These are phyloP conservation scores for Eustoma russellianum DNA, from an alignment of 257 asterid genomes.

Conservation along the genomic window DNA sequence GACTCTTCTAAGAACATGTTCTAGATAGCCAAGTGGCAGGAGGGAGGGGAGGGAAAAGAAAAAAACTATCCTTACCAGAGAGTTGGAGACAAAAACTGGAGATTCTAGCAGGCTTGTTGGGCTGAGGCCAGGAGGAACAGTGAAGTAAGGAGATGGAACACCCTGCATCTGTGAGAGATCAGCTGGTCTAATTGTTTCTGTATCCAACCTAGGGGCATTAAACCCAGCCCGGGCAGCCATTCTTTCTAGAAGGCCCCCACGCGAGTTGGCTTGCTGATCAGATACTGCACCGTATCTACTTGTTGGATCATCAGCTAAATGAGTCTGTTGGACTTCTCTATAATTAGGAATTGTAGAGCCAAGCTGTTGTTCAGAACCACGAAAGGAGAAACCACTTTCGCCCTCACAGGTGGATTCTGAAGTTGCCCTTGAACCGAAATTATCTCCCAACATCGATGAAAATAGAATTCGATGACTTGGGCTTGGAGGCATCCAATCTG, in stretches of 20 bases:
- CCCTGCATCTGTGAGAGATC: constrained; percentile 39
- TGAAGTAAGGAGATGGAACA: constrained; percentile 53
- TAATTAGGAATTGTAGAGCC: constrained; percentile 7
- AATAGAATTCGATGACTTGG: constrained; percentile 43
- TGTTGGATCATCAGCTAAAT: constrained; percentile 17
- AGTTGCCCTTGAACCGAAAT: constrained; percentile 20
- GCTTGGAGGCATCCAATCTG: constrained; percentile 65
- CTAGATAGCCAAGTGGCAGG: too few species aligned
- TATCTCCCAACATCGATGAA: constrained; percentile 40
- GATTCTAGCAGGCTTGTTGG: constrained; percentile 80
- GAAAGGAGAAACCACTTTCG: constrained; percentile 14
- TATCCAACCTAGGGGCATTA: constrained; percentile 68
- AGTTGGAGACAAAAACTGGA: constrained; percentile 64
- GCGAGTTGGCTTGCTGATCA: constrained; percentile 27
- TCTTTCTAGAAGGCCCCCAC: constrained; percentile 74
- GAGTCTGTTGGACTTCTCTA: constrained; percentile 18
- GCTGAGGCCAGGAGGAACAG: constrained; percentile 80
- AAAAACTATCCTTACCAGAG: constrained; percentile 37
- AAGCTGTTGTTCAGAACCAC: constrained; percentile 15
- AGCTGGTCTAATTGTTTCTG: constrained; percentile 44
- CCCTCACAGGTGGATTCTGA: constrained; percentile 23
- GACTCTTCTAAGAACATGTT: too few species aligned
- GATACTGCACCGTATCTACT: constrained; percentile 18
- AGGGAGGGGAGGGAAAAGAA: background rate
- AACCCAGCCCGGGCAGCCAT: constrained; percentile 84